phyloP scores from a whole-genome alignment of 108 stramenopile species.

The Nitzschia sp. region DNA sequence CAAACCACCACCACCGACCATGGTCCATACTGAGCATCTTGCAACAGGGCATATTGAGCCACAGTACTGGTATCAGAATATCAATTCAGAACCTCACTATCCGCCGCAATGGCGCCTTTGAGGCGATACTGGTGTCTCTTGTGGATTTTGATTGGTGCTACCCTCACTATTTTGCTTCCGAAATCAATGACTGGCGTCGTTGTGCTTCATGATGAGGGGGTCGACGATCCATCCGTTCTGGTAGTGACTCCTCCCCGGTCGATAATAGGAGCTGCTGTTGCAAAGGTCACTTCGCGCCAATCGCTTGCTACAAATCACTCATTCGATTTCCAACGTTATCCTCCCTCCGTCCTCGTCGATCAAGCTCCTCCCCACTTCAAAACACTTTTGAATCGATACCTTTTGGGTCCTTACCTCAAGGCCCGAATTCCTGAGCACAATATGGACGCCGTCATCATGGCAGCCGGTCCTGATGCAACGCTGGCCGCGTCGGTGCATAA shows the following conservation, averaged over 20 bases:
- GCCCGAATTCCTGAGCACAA: background rate
- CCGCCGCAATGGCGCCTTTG: background rate
- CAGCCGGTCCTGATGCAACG: conserved; percentile 2
- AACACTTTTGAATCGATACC: background rate
- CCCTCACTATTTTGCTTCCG: background rate
- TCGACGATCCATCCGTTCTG: background rate
- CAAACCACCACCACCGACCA: too few species aligned
- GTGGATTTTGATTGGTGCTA: background rate
- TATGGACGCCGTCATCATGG: conserved; percentile 23
- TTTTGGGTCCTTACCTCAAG: background rate
- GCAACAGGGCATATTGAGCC: too few species aligned
- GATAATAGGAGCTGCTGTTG: background rate
- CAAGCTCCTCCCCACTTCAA: background rate
- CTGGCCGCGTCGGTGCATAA: conserved; percentile 14
- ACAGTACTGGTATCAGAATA: too few species aligned
- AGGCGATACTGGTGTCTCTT: background rate
- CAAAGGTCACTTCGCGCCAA: too few species aligned
- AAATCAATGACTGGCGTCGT: background rate
- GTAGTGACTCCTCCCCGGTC: background rate
- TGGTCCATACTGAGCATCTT: too few species aligned
- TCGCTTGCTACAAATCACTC: too few species aligned
- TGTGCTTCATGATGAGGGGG: background rate
- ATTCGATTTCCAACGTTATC: too few species aligned
- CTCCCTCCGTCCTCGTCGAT: conserved; percentile 2
- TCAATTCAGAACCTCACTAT: background rate